Conservation (phyloP, 139 green algal species). For the Tetradesmus obliquus region DNA sequence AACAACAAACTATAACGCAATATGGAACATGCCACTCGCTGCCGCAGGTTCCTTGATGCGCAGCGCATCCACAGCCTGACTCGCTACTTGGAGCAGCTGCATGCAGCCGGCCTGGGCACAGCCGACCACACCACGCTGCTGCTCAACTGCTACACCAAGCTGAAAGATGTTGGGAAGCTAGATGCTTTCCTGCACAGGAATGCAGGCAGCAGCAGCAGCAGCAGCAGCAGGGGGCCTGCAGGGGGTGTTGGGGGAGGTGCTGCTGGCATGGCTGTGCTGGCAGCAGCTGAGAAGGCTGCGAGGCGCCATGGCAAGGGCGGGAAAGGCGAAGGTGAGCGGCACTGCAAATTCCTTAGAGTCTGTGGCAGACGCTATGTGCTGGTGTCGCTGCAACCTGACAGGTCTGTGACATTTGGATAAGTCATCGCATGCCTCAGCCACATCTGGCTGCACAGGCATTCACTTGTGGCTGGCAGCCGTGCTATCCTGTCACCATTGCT, state of each 20-base stretch:
- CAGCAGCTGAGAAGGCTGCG: conserved; percentile 2
- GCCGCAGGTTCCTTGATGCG: conserved; percentile 87
- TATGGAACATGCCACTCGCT: too few relatives aligned
- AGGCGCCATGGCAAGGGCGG: not conserved
- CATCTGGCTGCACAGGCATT: too few relatives aligned
- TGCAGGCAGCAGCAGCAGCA: conserved; percentile 39
- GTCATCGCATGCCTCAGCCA: too few relatives aligned
- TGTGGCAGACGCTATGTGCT: too few relatives aligned
- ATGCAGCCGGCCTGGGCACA: conserved; percentile 76
- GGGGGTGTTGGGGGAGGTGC: not conserved
- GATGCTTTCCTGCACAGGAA: conserved; percentile 74
- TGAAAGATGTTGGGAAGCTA: conserved; percentile 88
- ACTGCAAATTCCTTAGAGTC: too few relatives aligned
- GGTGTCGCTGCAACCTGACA: too few relatives aligned
- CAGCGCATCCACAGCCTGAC: conserved; percentile 92
- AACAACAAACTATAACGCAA: too few relatives aligned
- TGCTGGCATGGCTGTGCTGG: not conserved
- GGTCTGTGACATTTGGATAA: too few relatives aligned
- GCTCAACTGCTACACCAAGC: conserved; percentile 96
- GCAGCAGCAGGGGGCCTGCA: not conserved
- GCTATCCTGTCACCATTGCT: not conserved
- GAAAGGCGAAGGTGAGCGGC: not conserved
- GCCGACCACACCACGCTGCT: conserved; percentile 97
- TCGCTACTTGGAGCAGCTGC: conserved; percentile 91
- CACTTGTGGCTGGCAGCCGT: too few relatives aligned